Evolutionary conservation across 306 rosid species (phyloP), one percentile per base, ranked within the genome.

Genomic region (Trifolium dubium): DNA sequence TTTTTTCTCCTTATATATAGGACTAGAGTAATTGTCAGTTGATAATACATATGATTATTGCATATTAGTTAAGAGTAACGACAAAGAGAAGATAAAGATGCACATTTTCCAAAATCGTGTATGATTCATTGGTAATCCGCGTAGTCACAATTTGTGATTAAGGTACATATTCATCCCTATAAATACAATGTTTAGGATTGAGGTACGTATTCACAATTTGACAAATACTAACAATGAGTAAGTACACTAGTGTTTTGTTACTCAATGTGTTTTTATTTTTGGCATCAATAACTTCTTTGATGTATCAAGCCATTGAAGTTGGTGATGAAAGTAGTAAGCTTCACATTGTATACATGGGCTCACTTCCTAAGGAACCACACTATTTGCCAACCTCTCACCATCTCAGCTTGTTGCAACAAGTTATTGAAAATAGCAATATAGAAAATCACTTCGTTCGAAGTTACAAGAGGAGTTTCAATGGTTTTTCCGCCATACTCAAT

Each of bases 391-490:
- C 65, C 39, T 37, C 53, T 55, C 54, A 71, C 39, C 75, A 71
- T 39, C 14, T 59, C 2, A 60, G 17, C 18, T 10, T 79, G 71
- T 13, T 79, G 46, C 67, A 80, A 73, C 64, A 51, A 50, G 62
- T 69, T 6, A 1, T 32, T 32, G 73, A 15, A 14, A 6, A 1
- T 3, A 39, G 19, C 9, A 2, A 14, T 32, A 9, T 19, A 30
- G 1, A 51, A 51, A n/a, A 53, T 4, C 18, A 5, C 2, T 71
- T 5, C 8, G 8, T 78, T 5, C 63, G 10, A 5, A 78, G 82
- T 56, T 78, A 71, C 67, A 51, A 49, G 10, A 78, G 67, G 32
- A 78, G 77, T 23, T 78, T 78, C 62, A 78, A 78, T 54, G 82
- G 77, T 4, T 71, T 78, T 71, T 73, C 72, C 8, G 82, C 77